phyloP scores from a whole-genome alignment of 169 alveolate genomes.

The Eimeria maxima region DNA sequence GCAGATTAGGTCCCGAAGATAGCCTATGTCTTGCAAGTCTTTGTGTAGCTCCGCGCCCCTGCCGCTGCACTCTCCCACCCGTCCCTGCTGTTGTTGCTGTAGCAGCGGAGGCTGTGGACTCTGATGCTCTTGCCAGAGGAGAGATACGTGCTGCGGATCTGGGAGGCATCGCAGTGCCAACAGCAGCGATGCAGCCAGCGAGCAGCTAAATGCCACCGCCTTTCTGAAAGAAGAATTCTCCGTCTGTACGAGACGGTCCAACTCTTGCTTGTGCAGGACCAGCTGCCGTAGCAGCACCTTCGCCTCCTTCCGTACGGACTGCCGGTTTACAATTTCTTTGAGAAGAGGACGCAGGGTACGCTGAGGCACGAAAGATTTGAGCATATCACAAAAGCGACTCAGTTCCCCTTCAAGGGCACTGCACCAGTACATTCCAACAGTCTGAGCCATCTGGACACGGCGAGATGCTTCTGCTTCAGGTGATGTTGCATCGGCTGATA shows the following conservation, averaged over 20 bases:
- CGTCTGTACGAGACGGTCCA: background rate
- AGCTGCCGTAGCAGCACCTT: background rate
- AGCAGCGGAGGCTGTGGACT: background rate
- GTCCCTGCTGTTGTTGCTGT: background rate
- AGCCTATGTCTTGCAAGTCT: background rate
- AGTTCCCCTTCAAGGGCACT: background rate
- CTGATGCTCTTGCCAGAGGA: background rate
- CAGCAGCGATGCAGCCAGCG: constrained; percentile 66
- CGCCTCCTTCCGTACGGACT: background rate
- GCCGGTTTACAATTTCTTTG: background rate
- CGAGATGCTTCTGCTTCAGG: constrained; percentile 61
- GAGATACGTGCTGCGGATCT: constrained; percentile 4
- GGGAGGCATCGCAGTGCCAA: constrained; percentile 51
- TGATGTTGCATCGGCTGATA: background rate
- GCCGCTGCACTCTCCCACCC: background rate
- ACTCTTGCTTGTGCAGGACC: background rate
- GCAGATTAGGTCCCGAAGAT: constrained; percentile 14
- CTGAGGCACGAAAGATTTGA: background rate
- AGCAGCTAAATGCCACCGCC: constrained; percentile 47
- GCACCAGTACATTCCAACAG: constrained; percentile 68
- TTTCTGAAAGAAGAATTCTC: constrained; percentile 23
- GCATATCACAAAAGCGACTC: background rate
- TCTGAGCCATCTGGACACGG: constrained; percentile 25
- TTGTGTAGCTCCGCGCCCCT: background rate
- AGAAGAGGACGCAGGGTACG: background rate